A percentile compares a stretch with the other conserved stretches of the same genome.
phyloP scores from a whole-genome alignment of 176 grass and related monocot genomes.

The Chloris gayana region DNA sequence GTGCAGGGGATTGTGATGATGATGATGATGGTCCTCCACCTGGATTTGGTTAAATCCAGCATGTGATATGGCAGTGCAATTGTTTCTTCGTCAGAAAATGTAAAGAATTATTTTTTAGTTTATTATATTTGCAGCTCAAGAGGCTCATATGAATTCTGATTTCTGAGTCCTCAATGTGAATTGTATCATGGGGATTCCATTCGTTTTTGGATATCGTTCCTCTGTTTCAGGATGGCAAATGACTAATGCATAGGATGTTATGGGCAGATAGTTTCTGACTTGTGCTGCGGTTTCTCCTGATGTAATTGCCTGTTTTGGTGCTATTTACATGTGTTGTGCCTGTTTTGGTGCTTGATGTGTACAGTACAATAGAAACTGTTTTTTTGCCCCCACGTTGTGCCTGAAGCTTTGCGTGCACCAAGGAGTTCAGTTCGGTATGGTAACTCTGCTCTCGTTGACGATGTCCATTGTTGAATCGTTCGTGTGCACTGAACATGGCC shows the following conservation, averaged over 20 bases:
- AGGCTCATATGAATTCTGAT: constrained; percentile 11
- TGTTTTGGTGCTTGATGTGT: no score
- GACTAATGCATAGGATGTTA: background rate
- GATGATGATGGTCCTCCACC: constrained; percentile 72
- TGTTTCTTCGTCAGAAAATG: constrained; percentile 8
- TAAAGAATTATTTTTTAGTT: background rate
- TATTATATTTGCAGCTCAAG: constrained; percentile 15
- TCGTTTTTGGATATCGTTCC: background rate
- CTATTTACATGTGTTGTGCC: background rate
- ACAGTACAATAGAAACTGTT: no score
- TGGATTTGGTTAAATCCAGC: constrained; percentile 61
- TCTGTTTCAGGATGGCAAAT: constrained; percentile 13
- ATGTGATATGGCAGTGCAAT: background rate
- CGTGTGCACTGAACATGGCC: no score
- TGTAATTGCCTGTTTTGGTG: background rate
- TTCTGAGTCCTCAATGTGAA: background rate
- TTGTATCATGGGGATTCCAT: background rate
- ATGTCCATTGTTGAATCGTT: no score
- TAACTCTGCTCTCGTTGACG: no score
- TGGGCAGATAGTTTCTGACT: background rate
- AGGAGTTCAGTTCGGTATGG: no score
- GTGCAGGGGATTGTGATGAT: background rate
- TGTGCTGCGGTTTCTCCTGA: background rate
- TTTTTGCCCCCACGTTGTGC: no score
- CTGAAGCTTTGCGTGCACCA: no score